A percentile compares a stretch with the other conserved stretches of the same genome.
These are phyloP conservation scores for Globisporangium nagaii DNA, from an alignment of 352 stramenopile species.

Conservation along the genomic window DNA sequence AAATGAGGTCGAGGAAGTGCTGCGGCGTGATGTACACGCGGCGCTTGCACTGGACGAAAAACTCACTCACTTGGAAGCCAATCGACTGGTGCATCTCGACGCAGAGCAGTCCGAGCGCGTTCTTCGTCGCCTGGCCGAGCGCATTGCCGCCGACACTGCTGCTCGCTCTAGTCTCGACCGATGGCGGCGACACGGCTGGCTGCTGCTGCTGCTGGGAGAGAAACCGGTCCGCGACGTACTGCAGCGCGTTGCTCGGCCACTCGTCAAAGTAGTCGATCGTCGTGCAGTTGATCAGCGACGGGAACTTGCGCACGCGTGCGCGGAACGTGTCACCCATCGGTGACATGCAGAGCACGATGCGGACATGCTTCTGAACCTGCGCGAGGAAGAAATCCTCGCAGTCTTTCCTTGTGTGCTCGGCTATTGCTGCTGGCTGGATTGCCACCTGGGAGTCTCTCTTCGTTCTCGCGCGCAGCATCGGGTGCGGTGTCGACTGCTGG, in stretches of 20 bases:
- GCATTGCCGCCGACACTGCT: neutral
- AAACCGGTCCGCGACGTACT: conserved; percentile 74
- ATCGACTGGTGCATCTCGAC: conserved; percentile 51
- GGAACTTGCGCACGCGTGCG: conserved; percentile 85
- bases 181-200: too few species aligned
- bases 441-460: neutral
- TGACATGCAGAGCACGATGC: conserved; percentile 90
- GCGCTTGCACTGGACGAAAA: conserved; percentile 28
- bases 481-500: neutral
- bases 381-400: conserved; percentile 82
- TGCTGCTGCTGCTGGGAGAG: conserved; percentile 27
- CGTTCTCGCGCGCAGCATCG: neutral
- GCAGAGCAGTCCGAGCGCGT: conserved; percentile 33
- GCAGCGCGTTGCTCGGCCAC: conserved; percentile 85
- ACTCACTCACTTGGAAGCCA: conserved; percentile 15
- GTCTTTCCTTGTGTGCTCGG: conserved; percentile 52
- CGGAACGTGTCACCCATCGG: conserved; percentile 81
- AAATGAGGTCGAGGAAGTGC: conserved; percentile 89
- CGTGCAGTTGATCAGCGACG: conserved; percentile 91
- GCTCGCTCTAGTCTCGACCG: neutral
- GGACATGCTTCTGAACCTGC: conserved; percentile 76
- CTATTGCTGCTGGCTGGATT: neutral
- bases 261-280: conserved; percentile 93
- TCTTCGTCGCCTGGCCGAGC: conserved; percentile 11
- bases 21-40: conserved; percentile 71